Percentiles rank a stretch among this genome's conserved stretches.
These are phyloP conservation scores for Trichoderma afroharzianum DNA, from an alignment of 2,329 filamentous ascomycete species.

Conservation along the genomic window DNA sequence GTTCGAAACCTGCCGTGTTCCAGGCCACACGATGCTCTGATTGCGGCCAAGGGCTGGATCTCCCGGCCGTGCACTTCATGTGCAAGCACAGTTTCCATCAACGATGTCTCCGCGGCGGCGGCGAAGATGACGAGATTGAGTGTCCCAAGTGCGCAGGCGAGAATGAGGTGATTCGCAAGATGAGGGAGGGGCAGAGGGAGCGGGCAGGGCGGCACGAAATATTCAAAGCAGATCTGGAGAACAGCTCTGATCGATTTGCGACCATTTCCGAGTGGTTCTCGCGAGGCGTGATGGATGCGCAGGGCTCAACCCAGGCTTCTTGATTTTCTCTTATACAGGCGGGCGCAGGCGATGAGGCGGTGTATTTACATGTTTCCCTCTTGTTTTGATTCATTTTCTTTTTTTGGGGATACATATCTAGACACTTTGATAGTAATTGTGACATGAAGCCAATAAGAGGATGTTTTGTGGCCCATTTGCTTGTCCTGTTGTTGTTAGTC, in stretches of 20 bases:
- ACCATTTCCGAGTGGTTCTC: slow-evolving; percentile 95
- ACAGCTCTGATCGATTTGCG: slow-evolving; percentile 80
- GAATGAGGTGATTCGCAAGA: slow-evolving; percentile 84
- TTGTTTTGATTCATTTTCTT: background rate
- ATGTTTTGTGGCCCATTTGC: background rate
- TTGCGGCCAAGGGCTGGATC: slow-evolving; percentile 73
- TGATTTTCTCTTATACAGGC: slow-evolving; percentile 3
- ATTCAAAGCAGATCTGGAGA: slow-evolving; percentile 74
- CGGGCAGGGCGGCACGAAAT: slow-evolving; percentile 83
- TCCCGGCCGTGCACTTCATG: slow-evolving; percentile 91
- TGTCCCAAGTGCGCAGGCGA: slow-evolving; percentile 82
- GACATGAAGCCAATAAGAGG: background rate
- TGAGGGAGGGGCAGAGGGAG: slow-evolving; percentile 81
- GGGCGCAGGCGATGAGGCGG: slow-evolving; percentile 4
- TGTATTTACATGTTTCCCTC: background rate
- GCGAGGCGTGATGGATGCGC: slow-evolving; percentile 75
- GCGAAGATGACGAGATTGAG: slow-evolving; percentile 62
- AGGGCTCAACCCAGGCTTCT: slow-evolving; percentile 29
- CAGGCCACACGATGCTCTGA: slow-evolving; percentile 83
- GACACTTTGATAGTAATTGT: background rate
- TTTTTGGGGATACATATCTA: slow-evolving; percentile 9
- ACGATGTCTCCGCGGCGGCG: slow-evolving; percentile 63
- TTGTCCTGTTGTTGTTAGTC: background rate
- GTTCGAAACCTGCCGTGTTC: slow-evolving; percentile 80
- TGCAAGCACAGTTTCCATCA: slow-evolving; percentile 98